phyloP scores from a whole-genome alignment of 2,329 filamentous ascomycete species.

The Pseudofabraea citricarpa region DNA sequence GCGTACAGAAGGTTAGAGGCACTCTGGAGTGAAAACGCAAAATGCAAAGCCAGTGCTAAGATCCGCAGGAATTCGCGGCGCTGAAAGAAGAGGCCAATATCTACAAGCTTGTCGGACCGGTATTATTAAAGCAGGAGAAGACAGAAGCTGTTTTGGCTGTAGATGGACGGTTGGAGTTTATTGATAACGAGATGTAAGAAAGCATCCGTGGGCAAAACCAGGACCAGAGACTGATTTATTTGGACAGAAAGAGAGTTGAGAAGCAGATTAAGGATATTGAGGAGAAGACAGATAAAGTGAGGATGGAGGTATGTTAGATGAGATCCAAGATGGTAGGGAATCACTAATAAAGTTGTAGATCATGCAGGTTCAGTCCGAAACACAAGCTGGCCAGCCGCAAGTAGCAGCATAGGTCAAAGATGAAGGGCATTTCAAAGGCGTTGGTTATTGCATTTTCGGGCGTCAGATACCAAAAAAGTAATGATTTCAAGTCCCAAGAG shows the following conservation, averaged over 20 bases:
- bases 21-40: background rate
- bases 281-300: conserved; percentile 59
- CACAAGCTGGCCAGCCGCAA: conserved; percentile 23
- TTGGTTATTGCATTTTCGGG: conserved; percentile 16
- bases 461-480: conserved; percentile 15
- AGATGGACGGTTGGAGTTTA: conserved; percentile 85
- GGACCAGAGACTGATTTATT: conserved; percentile 7
- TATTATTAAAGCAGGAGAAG: conserved; percentile 92
- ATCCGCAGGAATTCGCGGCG: conserved; percentile 68
- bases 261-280: conserved; percentile 59
- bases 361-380: conserved; percentile 36
- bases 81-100: conserved; percentile 81
- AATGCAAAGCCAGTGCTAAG: conserved; percentile 9
- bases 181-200: conserved; percentile 84
- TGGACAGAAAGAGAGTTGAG: conserved; percentile 58
- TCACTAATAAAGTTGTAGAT: conserved; percentile 26
- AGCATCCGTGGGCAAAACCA: background rate
- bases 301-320: conserved; percentile 50
- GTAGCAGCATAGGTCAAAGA: conserved; percentile 14
- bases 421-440: conserved; percentile 7
- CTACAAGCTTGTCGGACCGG: conserved; percentile 92
- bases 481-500: too few relatives aligned
- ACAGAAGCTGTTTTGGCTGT: conserved; percentile 86
- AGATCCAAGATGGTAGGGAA: background rate
- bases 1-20: conserved; percentile 69